Conservation (phyloP, 805 yeast species). For the Spathaspora gorwiae region DNA sequence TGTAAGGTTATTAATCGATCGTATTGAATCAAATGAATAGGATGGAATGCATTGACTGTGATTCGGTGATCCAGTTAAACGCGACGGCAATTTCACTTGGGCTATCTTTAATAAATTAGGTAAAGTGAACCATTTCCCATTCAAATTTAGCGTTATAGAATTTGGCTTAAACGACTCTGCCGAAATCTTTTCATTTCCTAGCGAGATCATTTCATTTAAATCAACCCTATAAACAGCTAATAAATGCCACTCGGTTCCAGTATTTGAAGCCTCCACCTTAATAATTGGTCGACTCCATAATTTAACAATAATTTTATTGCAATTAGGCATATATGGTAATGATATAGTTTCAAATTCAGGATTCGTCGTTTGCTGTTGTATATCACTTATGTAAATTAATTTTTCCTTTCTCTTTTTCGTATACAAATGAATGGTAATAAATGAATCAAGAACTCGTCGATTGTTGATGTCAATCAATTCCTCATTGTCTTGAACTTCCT, state of each 20-base stretch:
- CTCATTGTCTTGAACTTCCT: not conserved
- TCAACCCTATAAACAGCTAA: slow-evolving; percentile 13
- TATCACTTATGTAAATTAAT: slow-evolving; percentile 30
- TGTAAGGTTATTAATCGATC: slow-evolving; percentile 22
- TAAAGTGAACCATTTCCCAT: slow-evolving; percentile 17
- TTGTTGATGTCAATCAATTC: slow-evolving; percentile 12
- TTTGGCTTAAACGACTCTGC: slow-evolving; percentile 14
- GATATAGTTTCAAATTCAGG: slow-evolving; percentile 25
- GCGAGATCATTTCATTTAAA: slow-evolving; percentile 10
- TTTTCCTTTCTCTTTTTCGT: slow-evolving; percentile 6
- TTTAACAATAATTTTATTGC: slow-evolving; percentile 12
- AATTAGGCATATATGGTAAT: slow-evolving; percentile 16
- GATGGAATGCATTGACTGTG: slow-evolving; percentile 8
- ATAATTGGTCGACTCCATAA: slow-evolving; percentile 15
- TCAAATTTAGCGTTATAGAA: slow-evolving; percentile 17
- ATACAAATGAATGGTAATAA: slow-evolving; percentile 21
- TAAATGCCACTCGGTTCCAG: slow-evolving; percentile 16
- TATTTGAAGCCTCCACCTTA: not conserved
- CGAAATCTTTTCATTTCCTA: slow-evolving; percentile 7
- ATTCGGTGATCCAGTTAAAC: not conserved
- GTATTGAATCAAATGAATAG: slow-evolving; percentile 26
- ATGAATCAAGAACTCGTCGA: slow-evolving; percentile 18
- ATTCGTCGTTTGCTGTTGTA: slow-evolving; percentile 13
- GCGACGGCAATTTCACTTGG: not conserved
- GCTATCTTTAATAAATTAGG: slow-evolving; percentile 2